Evolutionary conservation across 148 eudicot species (phyloP), one percentile per base, ranked within the genome.

Genomic region (Spergularia marina): DNA sequence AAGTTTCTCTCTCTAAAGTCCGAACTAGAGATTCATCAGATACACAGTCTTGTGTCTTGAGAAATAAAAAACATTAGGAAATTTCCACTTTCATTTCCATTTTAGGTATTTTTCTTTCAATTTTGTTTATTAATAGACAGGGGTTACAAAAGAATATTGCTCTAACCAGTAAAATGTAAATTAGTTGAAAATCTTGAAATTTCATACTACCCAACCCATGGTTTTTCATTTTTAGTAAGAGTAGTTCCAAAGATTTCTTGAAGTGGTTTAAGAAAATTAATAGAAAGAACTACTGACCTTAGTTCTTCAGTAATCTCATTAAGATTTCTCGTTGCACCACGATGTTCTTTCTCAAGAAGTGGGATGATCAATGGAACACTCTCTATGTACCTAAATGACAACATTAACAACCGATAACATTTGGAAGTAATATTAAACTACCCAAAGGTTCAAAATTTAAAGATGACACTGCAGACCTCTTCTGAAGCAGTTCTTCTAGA

Each of bases 351-450:
- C 73, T 95, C 98, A 68, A 95, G 98, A 81, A 95, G 94, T 53
- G 98, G 97, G 84, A 95, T 90, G 78, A 95, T 88, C 82, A 88
- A 74, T 40, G 98, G 97, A 80, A 95, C 92, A 66, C 90, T 95
- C 56, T 92, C 93, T 87, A 95, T 89, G 70, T 92, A 95, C 90
- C 98, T 94, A 80, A 74, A 82, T n/a, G 67, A 60, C 47, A 68
- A 44, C 39, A 30, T 30, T 30, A 69, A 52, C 20, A 30, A 14
- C n/a, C 79, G 60, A 69, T 62, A 65, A 53, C 70, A 72, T 66
- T 30, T 63, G 58, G 64, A 41, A 61, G 60, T 18, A 44, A 73
- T 6, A 44, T 53, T 13, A 68, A 70, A 68, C 9, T 15, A 30
- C 1, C 13, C 56, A 57, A 11, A 34, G 20, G 21, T 17, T 71